Percentiles rank a stretch among this genome's conserved stretches.
phyloP scores from a whole-genome alignment of 805 yeast genomes.

The Nakazawaea holstii region DNA sequence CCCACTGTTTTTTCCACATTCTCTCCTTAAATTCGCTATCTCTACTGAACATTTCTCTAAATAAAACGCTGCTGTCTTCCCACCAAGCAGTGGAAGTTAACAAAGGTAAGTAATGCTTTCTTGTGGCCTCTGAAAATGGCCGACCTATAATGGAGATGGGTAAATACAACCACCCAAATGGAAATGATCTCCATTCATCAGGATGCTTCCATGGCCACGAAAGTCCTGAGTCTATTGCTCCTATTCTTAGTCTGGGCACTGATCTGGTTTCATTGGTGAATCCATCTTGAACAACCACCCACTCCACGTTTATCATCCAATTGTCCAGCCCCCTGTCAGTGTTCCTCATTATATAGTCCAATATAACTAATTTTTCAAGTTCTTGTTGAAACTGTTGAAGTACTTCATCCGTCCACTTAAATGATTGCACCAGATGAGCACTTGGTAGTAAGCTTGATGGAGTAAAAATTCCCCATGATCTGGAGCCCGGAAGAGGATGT shows the following conservation, averaged over 20 bases:
- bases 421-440: constrained; percentile 19
- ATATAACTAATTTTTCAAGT: constrained; percentile 61
- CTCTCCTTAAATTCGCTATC: constrained; percentile 61
- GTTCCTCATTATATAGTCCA: constrained; percentile 69
- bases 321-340: constrained; percentile 73
- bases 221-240: constrained; percentile 73
- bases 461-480: constrained; percentile 13
- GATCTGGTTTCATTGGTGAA: constrained; percentile 11
- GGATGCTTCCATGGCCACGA: constrained; percentile 82
- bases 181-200: constrained; percentile 75
- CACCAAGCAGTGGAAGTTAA: constrained; percentile 65
- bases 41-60: constrained; percentile 43
- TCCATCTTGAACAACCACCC: constrained; percentile 21
- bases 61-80: constrained; percentile 48
- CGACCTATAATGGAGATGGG: constrained; percentile 61
- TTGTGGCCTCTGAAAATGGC: constrained; percentile 54
- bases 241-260: constrained; percentile 43
- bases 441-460: neutral
- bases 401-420: constrained; percentile 48
- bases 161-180: constrained; percentile 71
- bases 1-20: constrained; percentile 64
- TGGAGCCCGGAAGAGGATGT: constrained; percentile 52
- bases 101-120: constrained; percentile 51
- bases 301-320: constrained; percentile 67
- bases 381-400: constrained; percentile 51